Evolutionary conservation across 208 protist genomes (phyloP).

Genomic region (Sergeia podlipaevii): DNA sequence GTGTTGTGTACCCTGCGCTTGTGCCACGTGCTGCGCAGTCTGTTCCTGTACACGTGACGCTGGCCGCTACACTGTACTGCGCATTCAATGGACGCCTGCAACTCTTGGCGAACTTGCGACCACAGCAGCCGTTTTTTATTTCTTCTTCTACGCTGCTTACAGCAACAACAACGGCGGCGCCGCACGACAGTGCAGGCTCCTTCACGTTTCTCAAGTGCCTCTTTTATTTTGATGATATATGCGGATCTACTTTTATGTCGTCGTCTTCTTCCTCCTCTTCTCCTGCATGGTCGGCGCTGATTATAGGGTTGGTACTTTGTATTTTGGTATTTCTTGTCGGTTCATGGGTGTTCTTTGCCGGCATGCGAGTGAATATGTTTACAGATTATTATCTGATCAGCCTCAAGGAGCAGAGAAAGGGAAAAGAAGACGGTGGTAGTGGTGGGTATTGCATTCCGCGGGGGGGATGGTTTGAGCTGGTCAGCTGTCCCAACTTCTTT

Average conservation of each 20-base stretch:
- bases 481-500: constrained; percentile 84
- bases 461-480: constrained; percentile 34
- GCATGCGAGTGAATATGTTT: constrained; percentile 42
- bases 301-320: neutral
- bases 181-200: neutral
- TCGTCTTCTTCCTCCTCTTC: neutral
- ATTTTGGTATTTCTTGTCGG: constrained; percentile 22
- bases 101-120: constrained; percentile 36
- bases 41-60: constrained; percentile 51
- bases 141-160: neutral
- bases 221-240: neutral
- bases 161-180: neutral
- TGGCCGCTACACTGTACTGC: constrained; percentile 68
- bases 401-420: constrained; percentile 13
- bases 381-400: constrained; percentile 52
- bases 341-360: constrained; percentile 35
- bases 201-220: constrained; percentile 2
- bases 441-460: no score
- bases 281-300: constrained; percentile 1
- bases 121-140: no score
- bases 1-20: constrained; percentile 48
- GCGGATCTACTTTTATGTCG: neutral
- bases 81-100: constrained; percentile 76
- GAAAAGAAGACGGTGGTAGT: neutral
- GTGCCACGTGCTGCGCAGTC: constrained; percentile 23